Evolutionary conservation across 2,329 filamentous ascomycete genomes (phyloP), one percentile per base, ranked within the genome.

Genomic region (Verticillium isaacii): DNA sequence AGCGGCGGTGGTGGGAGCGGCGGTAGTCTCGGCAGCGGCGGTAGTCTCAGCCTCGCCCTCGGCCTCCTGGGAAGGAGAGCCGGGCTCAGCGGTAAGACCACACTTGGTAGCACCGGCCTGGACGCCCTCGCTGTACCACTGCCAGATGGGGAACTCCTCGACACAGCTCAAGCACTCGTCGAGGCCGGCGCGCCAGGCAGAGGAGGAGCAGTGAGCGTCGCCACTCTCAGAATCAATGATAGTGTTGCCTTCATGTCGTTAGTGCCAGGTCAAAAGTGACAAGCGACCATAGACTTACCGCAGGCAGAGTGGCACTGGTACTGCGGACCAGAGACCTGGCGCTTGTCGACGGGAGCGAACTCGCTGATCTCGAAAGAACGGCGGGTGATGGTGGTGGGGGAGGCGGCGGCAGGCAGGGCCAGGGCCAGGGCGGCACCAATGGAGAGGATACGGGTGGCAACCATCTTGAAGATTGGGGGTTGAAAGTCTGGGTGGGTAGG

Each of bases 131-230:
- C 77, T 75, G 58, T 82, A 82, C 63, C 75, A 72, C 54, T 73
- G 66, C 79, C 79, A 81, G 65, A 82, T 78, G 34, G 79, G 69
- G 59, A 73, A 75, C 23, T 74, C 67, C 36, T 74, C 64, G 52
- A 79, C 79, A 62, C 80, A 82, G 56, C 77, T 68, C 32, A 82
- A 72, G 65, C 81, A 84, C 32, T 69, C 75, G 29, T 76, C 68
- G 69, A 81, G 77, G 64, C 77, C 71, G 15, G 68, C 65, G 25
- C 73, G 64, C 75, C 82, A 84, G 55, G 72, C 65, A 58, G 70
- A 8, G 72, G 67, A 73, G 17, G 70, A 65, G 63, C 74, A 76
- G 68, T 73, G 72, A 60, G 45, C 45, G 19, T 68, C 69, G 5
- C 67, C 63, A 14, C 64, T 61, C 12, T 61, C 56, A 19, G 69